Conservation (phyloP, 129 eudicot species). For the Arctium minus region DNA sequence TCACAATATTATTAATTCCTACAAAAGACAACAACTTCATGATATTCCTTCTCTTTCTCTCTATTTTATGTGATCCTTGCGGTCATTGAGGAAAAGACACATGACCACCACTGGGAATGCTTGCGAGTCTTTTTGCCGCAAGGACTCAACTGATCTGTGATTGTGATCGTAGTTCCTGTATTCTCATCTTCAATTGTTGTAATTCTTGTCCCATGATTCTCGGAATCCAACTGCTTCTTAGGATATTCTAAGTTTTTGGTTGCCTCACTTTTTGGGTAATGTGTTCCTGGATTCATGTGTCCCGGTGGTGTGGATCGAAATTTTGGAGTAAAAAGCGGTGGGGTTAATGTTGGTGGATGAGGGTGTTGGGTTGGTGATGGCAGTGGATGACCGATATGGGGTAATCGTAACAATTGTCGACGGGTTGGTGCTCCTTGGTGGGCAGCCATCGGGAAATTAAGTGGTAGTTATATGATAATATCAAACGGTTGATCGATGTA, state of each 20-base stretch:
- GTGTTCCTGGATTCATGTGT: background rate
- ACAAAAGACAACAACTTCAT: background rate
- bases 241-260: constrained; percentile 19
- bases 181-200: constrained; percentile 59
- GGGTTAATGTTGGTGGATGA: background rate
- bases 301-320: background rate
- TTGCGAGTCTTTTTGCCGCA: constrained; percentile 7
- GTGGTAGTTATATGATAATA: background rate
- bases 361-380: constrained; percentile 4
- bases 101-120: background rate
- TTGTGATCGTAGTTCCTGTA: constrained; percentile 48
- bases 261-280: constrained; percentile 14
- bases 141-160: constrained; percentile 48
- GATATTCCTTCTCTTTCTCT: background rate
- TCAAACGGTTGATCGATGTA: no score
- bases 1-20: no score
- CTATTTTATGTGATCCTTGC: background rate
- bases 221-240: constrained; percentile 25
- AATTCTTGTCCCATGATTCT: constrained; percentile 33
- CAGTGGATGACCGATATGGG: constrained; percentile 32
- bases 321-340: background rate
- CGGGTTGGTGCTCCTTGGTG: constrained; percentile 42
- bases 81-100: background rate
- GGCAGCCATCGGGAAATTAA: constrained; percentile 36
- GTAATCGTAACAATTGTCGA: constrained; percentile 44